phyloP scores from a whole-genome alignment of 2,329 filamentous ascomycete species.

The Hymenotorrendiella dingleyae region DNA sequence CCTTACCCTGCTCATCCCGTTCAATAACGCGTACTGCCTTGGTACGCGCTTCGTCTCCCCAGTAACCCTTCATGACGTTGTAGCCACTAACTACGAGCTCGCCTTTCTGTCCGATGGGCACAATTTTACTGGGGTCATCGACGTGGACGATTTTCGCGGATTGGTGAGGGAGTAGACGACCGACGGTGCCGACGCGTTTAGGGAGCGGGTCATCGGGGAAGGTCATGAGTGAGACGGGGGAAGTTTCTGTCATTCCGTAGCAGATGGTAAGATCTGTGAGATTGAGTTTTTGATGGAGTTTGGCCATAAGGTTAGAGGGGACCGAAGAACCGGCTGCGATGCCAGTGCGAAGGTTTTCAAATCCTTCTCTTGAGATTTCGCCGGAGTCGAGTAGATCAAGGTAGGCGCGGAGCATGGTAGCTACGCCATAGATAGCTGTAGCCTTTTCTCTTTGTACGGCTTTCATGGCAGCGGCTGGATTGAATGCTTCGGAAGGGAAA shows the following conservation, averaged over 20 bases:
- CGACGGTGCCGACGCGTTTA: slow-evolving; percentile 65
- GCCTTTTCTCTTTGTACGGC: slow-evolving; percentile 44
- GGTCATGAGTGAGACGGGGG: slow-evolving; percentile 58
- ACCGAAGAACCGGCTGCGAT: slow-evolving; percentile 87
- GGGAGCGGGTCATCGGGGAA: slow-evolving; percentile 60
- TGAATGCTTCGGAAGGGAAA: slow-evolving; percentile 82
- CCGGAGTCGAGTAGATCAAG: slow-evolving; percentile 66
- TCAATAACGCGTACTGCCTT: slow-evolving; percentile 58
- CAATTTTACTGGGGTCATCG: slow-evolving; percentile 47
- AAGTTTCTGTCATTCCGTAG: slow-evolving; percentile 47
- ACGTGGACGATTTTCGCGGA: slow-evolving; percentile 70
- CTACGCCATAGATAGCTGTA: slow-evolving; percentile 75
- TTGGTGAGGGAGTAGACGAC: slow-evolving; percentile 79
- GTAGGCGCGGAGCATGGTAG: slow-evolving; percentile 91
- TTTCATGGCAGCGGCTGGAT: slow-evolving; percentile 65
- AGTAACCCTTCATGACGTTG: slow-evolving; percentile 87
- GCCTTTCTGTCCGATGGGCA: slow-evolving; percentile 63
- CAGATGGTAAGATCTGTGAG: slow-evolving; percentile 82
- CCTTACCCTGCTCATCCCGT: slow-evolving; percentile 4
- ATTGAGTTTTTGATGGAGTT: slow-evolving; percentile 67
- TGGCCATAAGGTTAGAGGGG: slow-evolving; percentile 73
- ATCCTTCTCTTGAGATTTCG: slow-evolving; percentile 41
- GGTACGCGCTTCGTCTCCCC: slow-evolving; percentile 65
- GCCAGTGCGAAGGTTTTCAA: slow-evolving; percentile 70
- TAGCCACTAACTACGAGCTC: slow-evolving; percentile 84